A percentile compares a stretch with the other conserved stretches of the same genome.
Evolutionary conservation across 371 early-diverging fungal species (phyloP).

Genomic region (Apophysomyces trapeziformis): DNA sequence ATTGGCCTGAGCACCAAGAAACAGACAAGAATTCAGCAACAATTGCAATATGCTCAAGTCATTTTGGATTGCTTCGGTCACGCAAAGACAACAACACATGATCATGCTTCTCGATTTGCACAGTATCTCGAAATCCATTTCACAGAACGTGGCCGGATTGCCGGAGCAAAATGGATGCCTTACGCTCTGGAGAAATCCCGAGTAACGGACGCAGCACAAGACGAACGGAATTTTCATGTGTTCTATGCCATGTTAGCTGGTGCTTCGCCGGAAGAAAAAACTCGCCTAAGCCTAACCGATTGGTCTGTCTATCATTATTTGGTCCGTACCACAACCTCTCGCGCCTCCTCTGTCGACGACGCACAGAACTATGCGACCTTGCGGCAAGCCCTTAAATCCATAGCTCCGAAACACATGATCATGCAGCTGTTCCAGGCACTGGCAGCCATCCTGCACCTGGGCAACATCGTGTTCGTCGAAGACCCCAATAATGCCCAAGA

Average conservation of each 20-base stretch:
- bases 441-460: constrained; percentile 88
- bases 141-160: constrained; percentile 81
- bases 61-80: constrained; percentile 83
- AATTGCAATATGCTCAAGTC: constrained; percentile 69
- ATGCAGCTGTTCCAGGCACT: constrained; percentile 84
- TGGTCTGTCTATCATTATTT: constrained; percentile 41
- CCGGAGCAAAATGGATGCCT: constrained; percentile 83
- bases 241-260: constrained; percentile 82
- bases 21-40: constrained; percentile 75
- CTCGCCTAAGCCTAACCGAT: constrained; percentile 25
- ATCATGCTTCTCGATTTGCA: constrained; percentile 85
- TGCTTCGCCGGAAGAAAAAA: constrained; percentile 20
- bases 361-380: constrained; percentile 64
- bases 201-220: constrained; percentile 60
- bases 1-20: constrained; percentile 76
- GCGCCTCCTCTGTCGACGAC: constrained; percentile 55
- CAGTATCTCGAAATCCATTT: constrained; percentile 89
- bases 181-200: constrained; percentile 89
- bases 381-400: constrained; percentile 73
- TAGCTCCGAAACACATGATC: constrained; percentile 73
- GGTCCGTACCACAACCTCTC: constrained; percentile 43
- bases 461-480: constrained; percentile 83
- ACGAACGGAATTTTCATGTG: constrained; percentile 90
- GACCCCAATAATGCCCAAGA: constrained; percentile 65
- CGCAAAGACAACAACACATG: constrained; percentile 75